Conservation (phyloP, 2,329 filamentous ascomycete genomes). For the Hypoxylon sp. region DNA sequence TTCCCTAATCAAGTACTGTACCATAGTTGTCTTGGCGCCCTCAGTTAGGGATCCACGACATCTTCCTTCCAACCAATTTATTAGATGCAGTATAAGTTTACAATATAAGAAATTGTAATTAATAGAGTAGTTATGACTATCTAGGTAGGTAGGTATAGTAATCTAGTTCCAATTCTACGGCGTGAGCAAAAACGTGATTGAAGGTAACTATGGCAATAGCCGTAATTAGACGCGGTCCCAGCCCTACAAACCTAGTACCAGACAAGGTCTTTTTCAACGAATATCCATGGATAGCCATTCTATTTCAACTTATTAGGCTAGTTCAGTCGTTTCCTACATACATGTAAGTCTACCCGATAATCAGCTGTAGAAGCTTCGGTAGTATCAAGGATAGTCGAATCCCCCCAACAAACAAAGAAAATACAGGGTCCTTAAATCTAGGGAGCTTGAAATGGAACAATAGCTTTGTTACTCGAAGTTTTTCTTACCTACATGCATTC, state of each 20-base stretch:
- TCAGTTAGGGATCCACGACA: background rate
- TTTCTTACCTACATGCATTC: background rate
- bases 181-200: background rate
- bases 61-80: background rate
- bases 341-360: slow-evolving; percentile 6
- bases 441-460: slow-evolving; percentile 14
- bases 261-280: background rate
- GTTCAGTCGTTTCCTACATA: background rate
- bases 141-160: background rate
- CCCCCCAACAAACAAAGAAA: too few relatives aligned
- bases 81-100: background rate
- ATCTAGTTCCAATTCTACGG: background rate
- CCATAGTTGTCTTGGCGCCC: background rate
- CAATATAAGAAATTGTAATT: background rate
- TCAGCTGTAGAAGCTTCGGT: background rate
- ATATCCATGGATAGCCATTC: background rate
- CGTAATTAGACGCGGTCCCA: background rate
- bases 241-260: background rate
- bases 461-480: slow-evolving; percentile 13
- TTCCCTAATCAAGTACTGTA: slow-evolving; percentile 18
- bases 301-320: background rate
- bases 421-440: too few relatives aligned
- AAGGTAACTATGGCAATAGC: background rate
- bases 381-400: slow-evolving; percentile 4
- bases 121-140: background rate